Base-by-base conservation (phyloP, 2,329 filamentous ascomycete genomes). In the Sporothrix brunneoviolacea region DNA sequence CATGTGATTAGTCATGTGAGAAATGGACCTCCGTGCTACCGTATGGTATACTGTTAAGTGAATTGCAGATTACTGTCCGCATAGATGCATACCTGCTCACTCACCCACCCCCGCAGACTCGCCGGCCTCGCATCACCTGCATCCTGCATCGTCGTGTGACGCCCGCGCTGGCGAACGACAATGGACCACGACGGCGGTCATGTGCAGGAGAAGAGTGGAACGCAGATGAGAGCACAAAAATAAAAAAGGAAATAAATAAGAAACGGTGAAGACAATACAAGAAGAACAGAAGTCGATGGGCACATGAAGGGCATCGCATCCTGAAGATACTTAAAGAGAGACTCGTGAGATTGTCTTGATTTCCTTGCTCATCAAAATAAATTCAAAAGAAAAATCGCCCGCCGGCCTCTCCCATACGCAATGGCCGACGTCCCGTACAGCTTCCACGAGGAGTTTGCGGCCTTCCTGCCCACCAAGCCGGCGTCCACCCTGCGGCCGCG, bases 361-460 rank as follows among this genome's bases (percentile, higher is more conserved):
- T n/a, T n/a, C n/a, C n/a, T n/a, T n/a, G n/a, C n/a, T n/a, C n/a
- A n/a, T n/a, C n/a, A n/a, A n/a, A n/a, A n/a, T n/a, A n/a, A n/a
- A n/a, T n/a, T n/a, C n/a, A n/a, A n/a, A n/a, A n/a, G n/a, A n/a
- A n/a, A n/a, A n/a, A n/a, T n/a, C n/a, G n/a, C n/a, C n/a, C n/a
- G n/a, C n/a, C n/a, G n/a, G n/a, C n/a, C n/a, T n/a, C n/a, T n/a
- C 12, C 36, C 9, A 27, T 19, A 13, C 22, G 30, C 8, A 8
- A 47, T 46, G 45, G 18, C 49, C 13, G 37, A 49, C 27, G 42
- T n/a, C n/a, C n/a, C 37, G 36, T 55, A 54, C 48, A 54, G 47
- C 50, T 59, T 59, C 45, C 54, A 41, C 9, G 44, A 37, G 8
- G 56, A 56, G 37, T 56, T 58, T 38, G 36, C 22, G 21, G 52